Conservation (phyloP, 2,329 filamentous ascomycete genomes). For the Penicillium sp. region DNA sequence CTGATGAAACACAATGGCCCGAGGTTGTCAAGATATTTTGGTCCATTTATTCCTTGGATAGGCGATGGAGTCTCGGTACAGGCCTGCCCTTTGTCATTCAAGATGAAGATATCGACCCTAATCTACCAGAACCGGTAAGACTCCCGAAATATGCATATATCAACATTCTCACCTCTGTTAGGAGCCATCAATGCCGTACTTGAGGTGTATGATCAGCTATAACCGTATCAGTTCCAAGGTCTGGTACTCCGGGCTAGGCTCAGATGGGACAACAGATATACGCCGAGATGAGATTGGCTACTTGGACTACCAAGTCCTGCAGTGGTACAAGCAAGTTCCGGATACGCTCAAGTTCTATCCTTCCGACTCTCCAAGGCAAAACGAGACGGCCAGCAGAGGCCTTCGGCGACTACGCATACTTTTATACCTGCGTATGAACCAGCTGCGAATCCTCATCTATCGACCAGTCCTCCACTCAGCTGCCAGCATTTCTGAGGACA, state of each 20-base stretch:
- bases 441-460: slow-evolving; percentile 88
- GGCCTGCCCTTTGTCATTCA: slow-evolving; percentile 85
- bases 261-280: slow-evolving; percentile 68
- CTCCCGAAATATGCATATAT: neutral
- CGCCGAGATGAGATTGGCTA: slow-evolving; percentile 77
- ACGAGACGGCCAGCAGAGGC: slow-evolving; percentile 64
- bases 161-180: slow-evolving; percentile 23
- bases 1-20: slow-evolving; percentile 69
- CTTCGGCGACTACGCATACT: slow-evolving; percentile 78
- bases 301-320: slow-evolving; percentile 80
- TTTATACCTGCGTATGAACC: slow-evolving; percentile 84
- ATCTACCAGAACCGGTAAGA: slow-evolving; percentile 76
- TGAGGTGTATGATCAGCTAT: slow-evolving; percentile 84
- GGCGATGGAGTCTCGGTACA: slow-evolving; percentile 87
- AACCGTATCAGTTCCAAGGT: slow-evolving; percentile 83
- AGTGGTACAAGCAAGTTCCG: slow-evolving; percentile 82
- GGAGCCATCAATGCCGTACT: slow-evolving; percentile 65
- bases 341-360: slow-evolving; percentile 66
- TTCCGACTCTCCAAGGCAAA: slow-evolving; percentile 54
- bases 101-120: slow-evolving; percentile 82
- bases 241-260: slow-evolving; percentile 78
- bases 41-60: slow-evolving; percentile 83
- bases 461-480: slow-evolving; percentile 85
- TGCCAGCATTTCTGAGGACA: slow-evolving; percentile 78
- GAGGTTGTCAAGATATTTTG: slow-evolving; percentile 78